phyloP scores from a whole-genome alignment of 2,329 filamentous ascomycete genomes.

The Saccharata proteae region DNA sequence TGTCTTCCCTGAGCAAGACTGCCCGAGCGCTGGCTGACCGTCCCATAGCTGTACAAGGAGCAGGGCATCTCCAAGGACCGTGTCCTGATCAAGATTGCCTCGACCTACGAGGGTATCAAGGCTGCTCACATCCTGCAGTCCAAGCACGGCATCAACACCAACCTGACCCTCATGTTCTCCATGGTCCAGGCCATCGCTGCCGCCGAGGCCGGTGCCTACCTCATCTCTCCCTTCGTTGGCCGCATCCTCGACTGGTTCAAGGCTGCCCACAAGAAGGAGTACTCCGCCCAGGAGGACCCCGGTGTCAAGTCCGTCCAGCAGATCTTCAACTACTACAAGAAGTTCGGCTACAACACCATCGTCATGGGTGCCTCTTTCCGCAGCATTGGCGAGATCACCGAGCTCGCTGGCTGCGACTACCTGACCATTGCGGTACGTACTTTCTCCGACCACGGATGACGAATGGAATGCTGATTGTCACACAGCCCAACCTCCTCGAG shows the following conservation, averaged over 20 bases:
- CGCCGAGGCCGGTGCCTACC: constrained; percentile 88
- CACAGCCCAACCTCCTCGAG: constrained; percentile 80
- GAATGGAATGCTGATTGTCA: constrained; percentile 3
- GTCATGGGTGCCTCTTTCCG: constrained; percentile 99
- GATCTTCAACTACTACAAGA: constrained; percentile 99
- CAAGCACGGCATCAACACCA: constrained; percentile 94
- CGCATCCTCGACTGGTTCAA: constrained; percentile 99
- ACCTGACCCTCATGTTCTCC: constrained; percentile 99
- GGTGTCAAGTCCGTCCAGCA: constrained; percentile 85
- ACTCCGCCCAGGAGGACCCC: constrained; percentile 79
- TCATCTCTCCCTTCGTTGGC: constrained; percentile 98
- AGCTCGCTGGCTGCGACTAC: constrained; percentile 97
- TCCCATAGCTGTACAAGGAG: constrained; percentile 75
- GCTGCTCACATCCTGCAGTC: constrained; percentile 92
- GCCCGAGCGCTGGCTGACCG: constrained; percentile 14
- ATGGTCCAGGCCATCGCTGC: constrained; percentile 86
- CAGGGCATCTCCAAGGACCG: constrained; percentile 87
- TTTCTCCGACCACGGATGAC: neutral
- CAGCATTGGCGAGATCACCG: constrained; percentile 90
- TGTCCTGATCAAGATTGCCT: constrained; percentile 96
- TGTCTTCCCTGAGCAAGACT: constrained; percentile 7
- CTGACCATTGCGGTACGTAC: constrained; percentile 79
- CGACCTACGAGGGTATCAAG: constrained; percentile 99
- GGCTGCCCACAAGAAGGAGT: constrained; percentile 88
- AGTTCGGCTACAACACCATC: constrained; percentile 96